phyloP scores from a whole-genome alignment of 805 yeast genomes.

The Dipodascopsis uninucleata region DNA sequence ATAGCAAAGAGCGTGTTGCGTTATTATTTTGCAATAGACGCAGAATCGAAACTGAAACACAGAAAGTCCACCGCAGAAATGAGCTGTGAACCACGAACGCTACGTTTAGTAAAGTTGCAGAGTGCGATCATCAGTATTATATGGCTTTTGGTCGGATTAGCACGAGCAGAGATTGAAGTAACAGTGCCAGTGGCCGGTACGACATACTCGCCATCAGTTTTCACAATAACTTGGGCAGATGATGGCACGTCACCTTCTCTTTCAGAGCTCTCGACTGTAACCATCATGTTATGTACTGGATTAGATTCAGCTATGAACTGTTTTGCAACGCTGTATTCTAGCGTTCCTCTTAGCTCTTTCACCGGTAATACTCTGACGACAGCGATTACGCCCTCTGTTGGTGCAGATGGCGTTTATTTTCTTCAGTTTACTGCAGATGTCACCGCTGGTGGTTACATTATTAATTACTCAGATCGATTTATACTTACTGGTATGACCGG shows the following conservation, averaged over 20 bases:
- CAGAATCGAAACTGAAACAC: too few relatives aligned
- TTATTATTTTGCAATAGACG: too few relatives aligned
- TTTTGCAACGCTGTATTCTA: slow-evolving; percentile 35
- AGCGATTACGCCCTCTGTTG: slow-evolving; percentile 40
- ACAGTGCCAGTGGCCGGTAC: slow-evolving; percentile 43
- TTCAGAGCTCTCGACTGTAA: slow-evolving; percentile 43
- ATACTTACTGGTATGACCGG: slow-evolving; percentile 71
- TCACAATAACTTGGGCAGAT: slow-evolving; percentile 55
- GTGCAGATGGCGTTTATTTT: slow-evolving; percentile 65
- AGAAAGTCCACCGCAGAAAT: too few relatives aligned
- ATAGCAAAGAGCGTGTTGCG: too few relatives aligned
- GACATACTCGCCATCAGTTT: slow-evolving; percentile 36
- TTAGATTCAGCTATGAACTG: slow-evolving; percentile 44
- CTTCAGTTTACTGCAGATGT: slow-evolving; percentile 61
- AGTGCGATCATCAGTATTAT: too few relatives aligned
- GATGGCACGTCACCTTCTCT: slow-evolving; percentile 50
- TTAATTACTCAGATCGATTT: slow-evolving; percentile 68
- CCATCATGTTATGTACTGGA: slow-evolving; percentile 68
- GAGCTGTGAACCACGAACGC: too few relatives aligned
- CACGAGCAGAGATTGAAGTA: slow-evolving; percentile 53
- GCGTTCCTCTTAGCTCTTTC: slow-evolving; percentile 36
- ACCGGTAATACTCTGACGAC: slow-evolving; percentile 38
- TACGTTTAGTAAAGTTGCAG: too few relatives aligned
- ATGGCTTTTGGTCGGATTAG: too few relatives aligned
- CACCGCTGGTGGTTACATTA: slow-evolving; percentile 46